Conservation (phyloP, 305 asterid genomes). For the Vinca major region DNA sequence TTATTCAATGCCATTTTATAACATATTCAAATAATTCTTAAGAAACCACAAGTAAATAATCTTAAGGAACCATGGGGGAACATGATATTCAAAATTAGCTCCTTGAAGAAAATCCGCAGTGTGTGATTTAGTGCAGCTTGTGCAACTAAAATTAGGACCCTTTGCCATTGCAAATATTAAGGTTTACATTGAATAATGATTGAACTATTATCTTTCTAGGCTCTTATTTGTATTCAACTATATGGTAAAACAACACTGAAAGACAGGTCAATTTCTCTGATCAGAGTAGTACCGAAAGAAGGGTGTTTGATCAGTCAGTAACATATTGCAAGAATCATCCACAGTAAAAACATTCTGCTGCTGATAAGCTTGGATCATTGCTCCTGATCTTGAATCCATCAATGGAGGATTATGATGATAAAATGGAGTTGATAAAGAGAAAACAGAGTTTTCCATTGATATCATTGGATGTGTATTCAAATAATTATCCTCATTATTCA, state of each 20-base stretch:
- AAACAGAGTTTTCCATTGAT: slow-evolving; percentile 14
- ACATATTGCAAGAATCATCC: slow-evolving; percentile 28
- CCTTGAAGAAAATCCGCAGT: too few species aligned
- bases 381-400: slow-evolving; percentile 19
- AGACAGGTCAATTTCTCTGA: slow-evolving; percentile 18
- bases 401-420: slow-evolving; percentile 15
- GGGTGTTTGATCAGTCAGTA: slow-evolving; percentile 29
- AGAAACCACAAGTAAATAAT: too few species aligned
- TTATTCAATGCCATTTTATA: too few species aligned
- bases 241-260: slow-evolving; percentile 7
- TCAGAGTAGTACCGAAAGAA: slow-evolving; percentile 25
- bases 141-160: neutral
- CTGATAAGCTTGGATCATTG: slow-evolving; percentile 11
- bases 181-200: slow-evolving; percentile 10
- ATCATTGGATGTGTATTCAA: slow-evolving; percentile 13
- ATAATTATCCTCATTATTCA: slow-evolving; percentile 18
- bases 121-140: neutral
- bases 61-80: too few species aligned
- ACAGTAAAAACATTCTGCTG: slow-evolving; percentile 15
- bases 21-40: too few species aligned
- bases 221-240: slow-evolving; percentile 1
- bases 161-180: slow-evolving; percentile 1
- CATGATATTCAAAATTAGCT: too few species aligned
- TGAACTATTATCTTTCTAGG: neutral
- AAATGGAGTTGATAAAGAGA: slow-evolving; percentile 19